Conservation (phyloP, 2,329 filamentous ascomycete species). For the Scorias spongiosa region DNA sequence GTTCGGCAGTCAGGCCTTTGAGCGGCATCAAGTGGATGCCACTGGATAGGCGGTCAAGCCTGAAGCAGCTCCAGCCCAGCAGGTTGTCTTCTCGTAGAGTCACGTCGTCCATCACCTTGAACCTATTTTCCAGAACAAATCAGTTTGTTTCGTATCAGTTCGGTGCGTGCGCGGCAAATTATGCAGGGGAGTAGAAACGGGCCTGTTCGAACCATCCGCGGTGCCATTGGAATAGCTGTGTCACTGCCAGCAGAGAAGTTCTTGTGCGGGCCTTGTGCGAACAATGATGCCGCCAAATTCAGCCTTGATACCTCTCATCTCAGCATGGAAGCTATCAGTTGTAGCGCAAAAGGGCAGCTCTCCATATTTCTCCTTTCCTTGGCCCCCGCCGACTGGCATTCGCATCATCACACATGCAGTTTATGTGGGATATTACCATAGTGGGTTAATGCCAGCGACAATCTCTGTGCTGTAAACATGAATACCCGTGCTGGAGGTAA, state of each 20-base stretch:
- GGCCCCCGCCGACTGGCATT: no score
- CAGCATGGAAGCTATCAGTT: no score
- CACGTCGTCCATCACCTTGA: conserved; percentile 81
- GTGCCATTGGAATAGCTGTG: not conserved
- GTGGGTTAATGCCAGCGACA: not conserved
- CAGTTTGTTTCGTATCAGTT: not conserved
- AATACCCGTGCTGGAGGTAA: no score
- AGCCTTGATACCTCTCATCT: no score
- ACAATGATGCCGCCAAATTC: no score
- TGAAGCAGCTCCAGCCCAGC: conserved; percentile 77
- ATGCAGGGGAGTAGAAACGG: not conserved
- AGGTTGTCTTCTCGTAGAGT: conserved; percentile 57
- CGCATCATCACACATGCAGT: no score
- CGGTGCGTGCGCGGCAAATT: not conserved
- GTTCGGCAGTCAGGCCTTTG: conserved; percentile 50
- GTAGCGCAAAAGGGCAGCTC: no score
- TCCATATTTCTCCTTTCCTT: no score
- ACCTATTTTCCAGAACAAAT: conserved; percentile 28
- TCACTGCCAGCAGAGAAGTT: not conserved
- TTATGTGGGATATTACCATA: not conserved
- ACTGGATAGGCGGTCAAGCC: conserved; percentile 61
- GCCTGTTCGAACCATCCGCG: not conserved
- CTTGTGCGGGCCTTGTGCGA: no score
- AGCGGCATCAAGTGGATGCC: conserved; percentile 70
- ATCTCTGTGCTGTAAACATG: no score